Evolutionary conservation across 345 rosid species (phyloP).

Genomic region (Lumnitzera racemosa): DNA sequence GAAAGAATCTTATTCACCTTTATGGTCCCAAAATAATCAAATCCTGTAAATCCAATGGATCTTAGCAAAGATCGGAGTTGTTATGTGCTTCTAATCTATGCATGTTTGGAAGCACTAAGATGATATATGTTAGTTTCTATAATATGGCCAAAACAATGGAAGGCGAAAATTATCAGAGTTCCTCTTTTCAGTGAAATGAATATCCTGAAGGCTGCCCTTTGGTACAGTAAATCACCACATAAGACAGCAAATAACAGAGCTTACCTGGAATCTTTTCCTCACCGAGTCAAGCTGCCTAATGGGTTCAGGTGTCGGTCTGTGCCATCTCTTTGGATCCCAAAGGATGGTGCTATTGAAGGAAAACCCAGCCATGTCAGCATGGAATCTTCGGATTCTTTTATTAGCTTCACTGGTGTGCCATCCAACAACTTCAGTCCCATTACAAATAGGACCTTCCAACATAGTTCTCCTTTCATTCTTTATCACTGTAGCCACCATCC

Average conservation of each 20-base stretch:
- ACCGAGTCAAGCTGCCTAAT: slow-evolving; percentile 43
- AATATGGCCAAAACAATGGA: no score
- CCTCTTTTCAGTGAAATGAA: no score
- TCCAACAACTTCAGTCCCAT: slow-evolving; percentile 48
- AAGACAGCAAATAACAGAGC: slow-evolving; percentile 9
- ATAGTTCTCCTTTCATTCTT: slow-evolving; percentile 18
- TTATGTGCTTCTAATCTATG: no score
- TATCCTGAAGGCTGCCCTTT: neutral
- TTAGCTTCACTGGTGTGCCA: slow-evolving; percentile 38
- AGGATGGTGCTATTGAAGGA: slow-evolving; percentile 64
- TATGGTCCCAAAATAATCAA: no score
- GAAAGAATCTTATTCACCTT: no score
- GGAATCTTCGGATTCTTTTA: slow-evolving; percentile 41
- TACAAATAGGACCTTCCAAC: slow-evolving; percentile 53
- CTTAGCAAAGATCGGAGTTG: no score
- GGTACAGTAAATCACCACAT: neutral
- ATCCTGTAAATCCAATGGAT: no score
- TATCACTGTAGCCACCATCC: slow-evolving; percentile 46
- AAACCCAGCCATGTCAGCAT: slow-evolving; percentile 48
- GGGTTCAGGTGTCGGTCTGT: slow-evolving; percentile 40
- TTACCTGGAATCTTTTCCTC: slow-evolving; percentile 41
- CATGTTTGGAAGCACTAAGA: no score
- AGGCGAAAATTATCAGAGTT: no score
- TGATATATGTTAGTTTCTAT: no score
- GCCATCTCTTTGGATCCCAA: slow-evolving; percentile 65